Conservation (phyloP, 768 basidiomycete species). For the Amanita exitialis region DNA sequence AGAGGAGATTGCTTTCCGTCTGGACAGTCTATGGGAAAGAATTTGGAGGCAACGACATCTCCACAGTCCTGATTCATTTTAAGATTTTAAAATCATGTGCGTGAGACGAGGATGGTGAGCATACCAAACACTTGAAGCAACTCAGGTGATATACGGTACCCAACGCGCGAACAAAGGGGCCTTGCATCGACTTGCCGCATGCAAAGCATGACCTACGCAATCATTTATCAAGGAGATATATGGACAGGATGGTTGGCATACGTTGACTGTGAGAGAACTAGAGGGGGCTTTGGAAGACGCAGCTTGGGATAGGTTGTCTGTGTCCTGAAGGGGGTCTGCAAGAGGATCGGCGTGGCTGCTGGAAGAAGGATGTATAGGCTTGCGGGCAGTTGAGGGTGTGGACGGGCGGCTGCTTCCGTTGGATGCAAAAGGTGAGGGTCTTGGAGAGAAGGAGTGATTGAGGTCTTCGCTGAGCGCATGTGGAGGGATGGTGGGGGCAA, state of each 20-base stretch:
- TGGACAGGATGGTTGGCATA: constrained; percentile 26
- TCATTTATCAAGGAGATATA: constrained; percentile 13
- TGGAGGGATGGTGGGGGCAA: constrained; percentile 22
- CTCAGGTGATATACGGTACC: constrained; percentile 93
- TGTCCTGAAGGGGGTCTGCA: constrained; percentile 40
- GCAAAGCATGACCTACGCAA: constrained; percentile 57
- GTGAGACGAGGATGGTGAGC: constrained; percentile 17
- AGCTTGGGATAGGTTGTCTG: constrained; percentile 36
- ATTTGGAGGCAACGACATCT: constrained; percentile 93
- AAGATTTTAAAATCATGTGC: not conserved
- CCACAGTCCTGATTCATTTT: constrained; percentile 69
- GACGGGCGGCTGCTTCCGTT: constrained; percentile 39
- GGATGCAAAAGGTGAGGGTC: constrained; percentile 12
- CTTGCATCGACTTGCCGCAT: constrained; percentile 78
- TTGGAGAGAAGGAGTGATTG: constrained; percentile 33
- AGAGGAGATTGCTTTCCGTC: constrained; percentile 86
- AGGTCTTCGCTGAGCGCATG: constrained; percentile 68
- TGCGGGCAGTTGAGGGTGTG: constrained; percentile 42
- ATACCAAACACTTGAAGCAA: constrained; percentile 95
- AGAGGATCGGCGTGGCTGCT: constrained; percentile 44
- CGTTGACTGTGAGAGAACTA: constrained; percentile 49
- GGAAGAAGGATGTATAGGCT: constrained; percentile 38
- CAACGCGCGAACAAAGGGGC: constrained; percentile 93
- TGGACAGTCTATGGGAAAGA: constrained; percentile 93
- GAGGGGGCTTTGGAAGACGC: constrained; percentile 33